A percentile compares a stretch with the other conserved stretches of the same genome.
Conservation (phyloP, 2,329 filamentous ascomycete genomes). For the Cordyceps militaris region DNA sequence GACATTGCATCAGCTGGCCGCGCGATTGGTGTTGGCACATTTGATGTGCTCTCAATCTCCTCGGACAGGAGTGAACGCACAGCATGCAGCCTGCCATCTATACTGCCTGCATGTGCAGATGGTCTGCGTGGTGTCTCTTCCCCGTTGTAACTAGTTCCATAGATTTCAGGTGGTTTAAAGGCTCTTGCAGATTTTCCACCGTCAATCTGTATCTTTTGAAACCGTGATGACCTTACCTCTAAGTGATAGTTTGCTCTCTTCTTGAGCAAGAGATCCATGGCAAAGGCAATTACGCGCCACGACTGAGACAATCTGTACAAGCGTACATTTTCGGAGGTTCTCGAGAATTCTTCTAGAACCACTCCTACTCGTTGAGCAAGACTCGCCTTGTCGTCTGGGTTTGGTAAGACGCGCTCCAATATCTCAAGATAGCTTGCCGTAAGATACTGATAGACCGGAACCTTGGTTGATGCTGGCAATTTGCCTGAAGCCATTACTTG, state of each 20-base stretch:
- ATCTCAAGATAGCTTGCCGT: constrained; percentile 50
- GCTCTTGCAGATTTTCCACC: constrained; percentile 23
- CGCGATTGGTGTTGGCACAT: constrained; percentile 52
- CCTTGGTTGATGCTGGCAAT: constrained; percentile 44
- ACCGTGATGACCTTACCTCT: constrained; percentile 37
- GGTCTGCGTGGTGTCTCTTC: constrained; percentile 32
- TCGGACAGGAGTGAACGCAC: constrained; percentile 44
- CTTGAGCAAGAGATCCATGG: constrained; percentile 45
- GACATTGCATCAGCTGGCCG: constrained; percentile 39
- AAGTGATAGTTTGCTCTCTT: constrained; percentile 52
- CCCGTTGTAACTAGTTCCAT: constrained; percentile 22
- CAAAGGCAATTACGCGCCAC: constrained; percentile 54
- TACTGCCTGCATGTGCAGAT: constrained; percentile 22
- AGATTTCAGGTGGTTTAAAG: constrained; percentile 22
- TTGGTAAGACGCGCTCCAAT: constrained; percentile 42
- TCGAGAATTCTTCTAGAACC: constrained; percentile 51
- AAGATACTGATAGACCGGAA: constrained; percentile 48
- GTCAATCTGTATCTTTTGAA: constrained; percentile 28
- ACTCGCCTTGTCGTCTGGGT: constrained; percentile 26
- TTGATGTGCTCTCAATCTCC: constrained; percentile 57
- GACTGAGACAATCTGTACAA: constrained; percentile 57
- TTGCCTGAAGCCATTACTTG: constrained; percentile 57
- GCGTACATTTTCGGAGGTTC: constrained; percentile 48
- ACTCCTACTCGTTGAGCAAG: constrained; percentile 40
- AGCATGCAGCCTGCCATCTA: constrained; percentile 26